These are phyloP conservation scores for Helianthus annuus DNA, from an alignment of 129 eudicot species.

Conservation along the genomic window HanXRQr2.0-SUNRISE NC_035440.2:3296563-3297062, in stretches of 20 bases:
- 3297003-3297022: constrained; percentile 17
- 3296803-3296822: constrained; percentile 90
- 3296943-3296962: constrained; percentile 22
- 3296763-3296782: constrained; percentile 22
- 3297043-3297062: not conserved
- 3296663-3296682: no score
- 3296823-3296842: constrained; percentile 99
- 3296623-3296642: no score
- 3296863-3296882: constrained; percentile 84
- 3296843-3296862: constrained; percentile 91
- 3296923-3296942: constrained; percentile 20
- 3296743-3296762: not conserved
- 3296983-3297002: constrained; percentile 6
- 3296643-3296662: no score
- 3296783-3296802: constrained; percentile 96
- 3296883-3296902: constrained; percentile 88
- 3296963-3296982: constrained; percentile 10
- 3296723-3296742: not conserved
- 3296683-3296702: no score
- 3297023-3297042: not conserved
- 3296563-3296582: no score
- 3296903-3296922: constrained; percentile 31
- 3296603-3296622: no score
- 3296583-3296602: no score
- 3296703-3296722: no score